These are phyloP conservation scores for Pyrus hybrid DNA, from an alignment of 331 rosid species.

Conservation along the genomic window DNA sequence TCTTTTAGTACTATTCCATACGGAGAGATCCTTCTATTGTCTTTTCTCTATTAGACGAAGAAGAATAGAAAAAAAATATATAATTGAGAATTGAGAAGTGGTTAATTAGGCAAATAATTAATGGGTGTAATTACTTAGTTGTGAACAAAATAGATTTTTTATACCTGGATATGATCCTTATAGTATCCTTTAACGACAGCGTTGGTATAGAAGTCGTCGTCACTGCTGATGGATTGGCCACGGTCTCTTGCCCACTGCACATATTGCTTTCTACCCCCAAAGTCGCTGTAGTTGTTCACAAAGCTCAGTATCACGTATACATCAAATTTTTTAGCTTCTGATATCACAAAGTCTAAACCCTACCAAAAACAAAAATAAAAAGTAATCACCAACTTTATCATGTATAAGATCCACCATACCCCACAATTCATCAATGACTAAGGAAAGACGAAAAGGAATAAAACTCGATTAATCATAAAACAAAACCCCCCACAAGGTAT, in stretches of 20 bases:
- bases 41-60: too few species aligned
- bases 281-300: conserved; percentile 39
- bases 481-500: too few species aligned
- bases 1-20: too few species aligned
- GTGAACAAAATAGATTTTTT: not conserved
- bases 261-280: conserved; percentile 48
- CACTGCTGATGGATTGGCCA: conserved; percentile 19
- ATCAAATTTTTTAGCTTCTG: conserved; percentile 36
- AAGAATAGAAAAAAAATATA: too few species aligned
- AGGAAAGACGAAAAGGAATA: not conserved
- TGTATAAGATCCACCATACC: not conserved
- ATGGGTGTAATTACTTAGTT: too few species aligned
- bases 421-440: not conserved
- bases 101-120: too few species aligned
- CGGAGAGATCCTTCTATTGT: too few species aligned
- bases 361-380: not conserved
- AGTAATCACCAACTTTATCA: not conserved
- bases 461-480: too few species aligned
- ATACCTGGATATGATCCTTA: conserved; percentile 43
- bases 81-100: not conserved
- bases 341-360: conserved; percentile 50
- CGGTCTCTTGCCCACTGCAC: conserved; percentile 40
- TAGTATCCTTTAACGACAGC: conserved; percentile 27
- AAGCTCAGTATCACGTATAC: conserved; percentile 34
- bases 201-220: conserved; percentile 46